Conservation (phyloP, 2,329 filamentous ascomycete genomes). For the Lecanoromycetidae sp. region DNA sequence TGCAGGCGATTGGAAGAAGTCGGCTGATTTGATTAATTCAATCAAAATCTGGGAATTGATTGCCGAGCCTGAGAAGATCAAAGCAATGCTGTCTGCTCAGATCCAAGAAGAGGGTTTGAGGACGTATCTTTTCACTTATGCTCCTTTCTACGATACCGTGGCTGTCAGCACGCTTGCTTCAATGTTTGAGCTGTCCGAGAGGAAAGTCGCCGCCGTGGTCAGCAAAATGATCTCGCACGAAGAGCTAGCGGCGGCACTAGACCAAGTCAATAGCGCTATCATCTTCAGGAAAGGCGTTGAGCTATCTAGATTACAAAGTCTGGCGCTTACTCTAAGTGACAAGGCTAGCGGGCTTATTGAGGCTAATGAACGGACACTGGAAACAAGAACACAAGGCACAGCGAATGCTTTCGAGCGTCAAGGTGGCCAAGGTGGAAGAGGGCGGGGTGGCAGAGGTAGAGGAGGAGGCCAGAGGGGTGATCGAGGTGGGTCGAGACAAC, state of each 20-base stretch:
- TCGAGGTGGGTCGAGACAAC: slow-evolving; percentile 31
- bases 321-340: slow-evolving; percentile 86
- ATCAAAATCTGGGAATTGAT: slow-evolving; percentile 99
- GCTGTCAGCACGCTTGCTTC: slow-evolving; percentile 69
- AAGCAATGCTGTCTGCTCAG: slow-evolving; percentile 92
- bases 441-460: slow-evolving; percentile 52
- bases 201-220: slow-evolving; percentile 88
- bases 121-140: slow-evolving; percentile 98
- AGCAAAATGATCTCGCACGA: slow-evolving; percentile 99
- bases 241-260: slow-evolving; percentile 86
- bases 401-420: slow-evolving; percentile 91
- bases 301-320: slow-evolving; percentile 85
- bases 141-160: slow-evolving; percentile 96
- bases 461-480: slow-evolving; percentile 36
- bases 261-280: slow-evolving; percentile 93
- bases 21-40: slow-evolving; percentile 80
- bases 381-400: slow-evolving; percentile 93
- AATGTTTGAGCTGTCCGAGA: slow-evolving; percentile 89
- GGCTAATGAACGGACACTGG: slow-evolving; percentile 90
- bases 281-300: slow-evolving; percentile 99
- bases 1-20: slow-evolving; percentile 97
- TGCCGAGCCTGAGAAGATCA: slow-evolving; percentile 84
- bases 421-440: slow-evolving; percentile 61
- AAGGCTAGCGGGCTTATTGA: slow-evolving; percentile 95
- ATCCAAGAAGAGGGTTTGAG: slow-evolving; percentile 97